phyloP scores from a whole-genome alignment of 306 rosid genomes.

The Cucurbita moschata region DNA sequence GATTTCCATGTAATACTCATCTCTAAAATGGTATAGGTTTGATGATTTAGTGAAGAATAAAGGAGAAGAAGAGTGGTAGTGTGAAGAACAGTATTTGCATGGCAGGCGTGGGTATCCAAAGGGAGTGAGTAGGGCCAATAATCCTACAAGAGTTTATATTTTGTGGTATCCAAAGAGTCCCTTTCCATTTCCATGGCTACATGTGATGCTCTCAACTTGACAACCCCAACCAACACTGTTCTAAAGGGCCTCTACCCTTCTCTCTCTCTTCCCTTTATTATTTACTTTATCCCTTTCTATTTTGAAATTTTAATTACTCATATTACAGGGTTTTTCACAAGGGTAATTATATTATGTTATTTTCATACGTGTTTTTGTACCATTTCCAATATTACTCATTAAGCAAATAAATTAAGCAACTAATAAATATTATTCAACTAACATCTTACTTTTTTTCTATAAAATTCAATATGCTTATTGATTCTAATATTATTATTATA shows the following conservation, averaged over 20 bases:
- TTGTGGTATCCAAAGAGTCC: neutral
- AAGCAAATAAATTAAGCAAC: too few relatives aligned
- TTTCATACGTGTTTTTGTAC: too few relatives aligned
- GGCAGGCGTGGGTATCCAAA: neutral
- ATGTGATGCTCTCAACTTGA: slow-evolving; percentile 5
- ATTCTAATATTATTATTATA: neutral
- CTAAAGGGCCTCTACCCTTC: neutral
- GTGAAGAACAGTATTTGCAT: neutral
- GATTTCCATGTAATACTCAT: too few relatives aligned
- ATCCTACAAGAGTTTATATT: neutral
- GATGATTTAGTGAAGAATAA: too few relatives aligned
- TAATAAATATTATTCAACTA: too few relatives aligned
- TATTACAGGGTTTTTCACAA: too few relatives aligned
- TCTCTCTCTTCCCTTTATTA: neutral
- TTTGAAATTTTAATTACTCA: too few relatives aligned
- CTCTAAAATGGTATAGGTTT: too few relatives aligned
- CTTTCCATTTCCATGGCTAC: neutral
- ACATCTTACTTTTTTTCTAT: too few relatives aligned
- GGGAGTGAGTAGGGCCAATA: neutral
- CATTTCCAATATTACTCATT: neutral
- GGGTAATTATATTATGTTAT: too few relatives aligned
- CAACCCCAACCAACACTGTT: neutral
- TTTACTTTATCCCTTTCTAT: too few relatives aligned
- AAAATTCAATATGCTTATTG: neutral
- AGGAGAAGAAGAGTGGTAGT: neutral